These are phyloP conservation scores for Xylaria sp. DNA, from an alignment of 2,329 filamentous ascomycete species.

Conservation along the genomic window DNA sequence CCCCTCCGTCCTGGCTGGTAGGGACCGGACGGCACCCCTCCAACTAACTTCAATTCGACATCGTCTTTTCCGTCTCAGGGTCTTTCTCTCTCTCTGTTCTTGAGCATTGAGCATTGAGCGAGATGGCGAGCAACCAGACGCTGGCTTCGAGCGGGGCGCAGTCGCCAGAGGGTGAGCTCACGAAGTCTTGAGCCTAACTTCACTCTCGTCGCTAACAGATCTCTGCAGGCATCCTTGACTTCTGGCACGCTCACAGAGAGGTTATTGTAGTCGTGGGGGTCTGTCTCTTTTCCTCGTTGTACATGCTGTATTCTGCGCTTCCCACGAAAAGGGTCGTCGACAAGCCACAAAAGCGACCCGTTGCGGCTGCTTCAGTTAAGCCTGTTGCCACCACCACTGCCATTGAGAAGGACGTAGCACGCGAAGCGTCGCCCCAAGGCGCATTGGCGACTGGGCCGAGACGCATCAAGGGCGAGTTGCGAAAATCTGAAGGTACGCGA, in stretches of 20 bases:
- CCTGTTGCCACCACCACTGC: background rate
- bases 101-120: constrained; percentile 9
- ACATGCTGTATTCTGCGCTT: constrained; percentile 26
- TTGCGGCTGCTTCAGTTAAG: constrained; percentile 8
- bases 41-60: constrained; percentile 5
- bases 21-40: constrained; percentile 21
- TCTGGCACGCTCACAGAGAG: constrained; percentile 29
- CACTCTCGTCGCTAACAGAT: background rate
- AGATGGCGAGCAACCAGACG: constrained; percentile 16
- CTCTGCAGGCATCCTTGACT: constrained; percentile 22
- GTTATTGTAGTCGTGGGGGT: constrained; percentile 20
- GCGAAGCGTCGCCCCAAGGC: constrained; percentile 36
- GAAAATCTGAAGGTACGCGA: constrained; percentile 45
- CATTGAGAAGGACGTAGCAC: constrained; percentile 28
- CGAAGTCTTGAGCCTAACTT: background rate
- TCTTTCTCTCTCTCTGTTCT: background rate
- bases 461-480: constrained; percentile 53
- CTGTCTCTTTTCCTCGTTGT: constrained; percentile 16
- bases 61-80: background rate
- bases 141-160: background rate
- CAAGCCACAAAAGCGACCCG: constrained; percentile 30
- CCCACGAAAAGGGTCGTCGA: constrained; percentile 31
- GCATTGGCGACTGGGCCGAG: constrained; percentile 50
- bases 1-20: constrained; percentile 13
- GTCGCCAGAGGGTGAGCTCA: constrained; percentile 11